Base-by-base conservation (phyloP, 2,329 filamentous ascomycete species). In the Scedosporium aurantiacum region DNA sequence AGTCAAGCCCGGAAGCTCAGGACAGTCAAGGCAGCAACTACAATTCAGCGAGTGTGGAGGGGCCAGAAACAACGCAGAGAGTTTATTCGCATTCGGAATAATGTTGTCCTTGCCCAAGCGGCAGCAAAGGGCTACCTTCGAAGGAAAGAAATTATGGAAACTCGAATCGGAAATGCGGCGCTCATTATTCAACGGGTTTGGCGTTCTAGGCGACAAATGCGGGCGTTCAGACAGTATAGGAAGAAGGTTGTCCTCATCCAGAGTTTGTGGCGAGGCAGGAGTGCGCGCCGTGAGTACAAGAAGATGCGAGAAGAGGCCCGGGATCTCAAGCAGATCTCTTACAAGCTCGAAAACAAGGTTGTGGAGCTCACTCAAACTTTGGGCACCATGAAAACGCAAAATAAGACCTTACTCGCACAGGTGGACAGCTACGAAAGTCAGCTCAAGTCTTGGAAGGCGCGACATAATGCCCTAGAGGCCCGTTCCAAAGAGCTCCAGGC, bases 281-380 rank as follows among this genome's bases (percentile, higher is more conserved):
- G 75, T 65, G 93, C 94, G 61, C 86, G 94, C 66, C 84, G 82
- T 66, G 86, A 84, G 57, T 99, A 99, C 81, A 97, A 96, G 84
- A 85, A 80, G 68, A 78, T 96, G 64, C 90, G 94, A 67, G 92
- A 97, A 75, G 94, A 99, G 76, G 94, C 94, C 66, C 89, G 94
- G 71, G 95, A 99, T 78, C 84, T 99, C 73, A 97, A 97, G 81
- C 93, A 97, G 75, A 99, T 99, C 68, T 97, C 94, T 2, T 99
- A 99, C 81, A 97, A 96, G 80, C 80, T 99, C 68, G 94, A 99
- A 75, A 97, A 99, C 82, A 99, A 99, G 85, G 94, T 99, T 65
- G 91, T 99, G 65, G 94, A 99, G 78, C 83, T 99, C 70, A 99
- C 94, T 1, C 94, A 99, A 74, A 90, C 88, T 58, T 77, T 99